Evolutionary conservation across 495 filamentous ascomycete species (phyloP).

Genomic region (Cladorrhinum samala): DNA sequence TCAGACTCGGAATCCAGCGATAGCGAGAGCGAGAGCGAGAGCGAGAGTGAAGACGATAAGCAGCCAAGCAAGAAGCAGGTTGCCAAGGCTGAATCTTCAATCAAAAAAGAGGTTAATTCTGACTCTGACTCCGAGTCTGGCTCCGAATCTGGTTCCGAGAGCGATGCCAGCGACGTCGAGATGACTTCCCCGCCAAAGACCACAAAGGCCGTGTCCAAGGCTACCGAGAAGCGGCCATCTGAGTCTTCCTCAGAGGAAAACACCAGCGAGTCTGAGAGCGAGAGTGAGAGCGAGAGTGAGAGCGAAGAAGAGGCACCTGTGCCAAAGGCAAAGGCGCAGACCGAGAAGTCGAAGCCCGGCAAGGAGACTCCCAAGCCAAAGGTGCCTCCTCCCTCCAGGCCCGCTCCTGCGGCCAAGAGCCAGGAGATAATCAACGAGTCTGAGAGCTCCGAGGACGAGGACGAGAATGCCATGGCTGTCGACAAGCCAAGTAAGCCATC

Average conservation of each 20-base stretch:
- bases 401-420: constrained; percentile 9
- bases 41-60: constrained; percentile 22
- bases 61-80: constrained; percentile 8
- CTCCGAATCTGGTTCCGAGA: constrained; percentile 24
- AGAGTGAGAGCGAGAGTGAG: constrained; percentile 26
- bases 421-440: constrained; percentile 23
- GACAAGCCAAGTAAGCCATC: constrained; percentile 20
- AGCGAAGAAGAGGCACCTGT: constrained; percentile 13
- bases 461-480: constrained; percentile 21
- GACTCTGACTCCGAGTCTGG: constrained; percentile 24
- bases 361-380: constrained; percentile 5
- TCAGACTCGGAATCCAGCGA: constrained; percentile 15
- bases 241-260: constrained; percentile 6
- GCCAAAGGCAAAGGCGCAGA: constrained; percentile 12
- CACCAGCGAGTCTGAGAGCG: constrained; percentile 20
- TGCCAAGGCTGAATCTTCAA: not conserved
- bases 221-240: not conserved
- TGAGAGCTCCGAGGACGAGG: constrained; percentile 25
- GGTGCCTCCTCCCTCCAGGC: not conserved
- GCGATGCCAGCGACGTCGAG: constrained; percentile 15
- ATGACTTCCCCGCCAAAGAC: constrained; percentile 1
- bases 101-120: constrained; percentile 10
- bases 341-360: constrained; percentile 3
- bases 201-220: constrained; percentile 1
- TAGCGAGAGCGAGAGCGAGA: constrained; percentile 26